These are phyloP conservation scores for Lasiosphaeriaceae sp. DNA, from an alignment of 495 filamentous ascomycete genomes.

Conservation along the genomic window DNA sequence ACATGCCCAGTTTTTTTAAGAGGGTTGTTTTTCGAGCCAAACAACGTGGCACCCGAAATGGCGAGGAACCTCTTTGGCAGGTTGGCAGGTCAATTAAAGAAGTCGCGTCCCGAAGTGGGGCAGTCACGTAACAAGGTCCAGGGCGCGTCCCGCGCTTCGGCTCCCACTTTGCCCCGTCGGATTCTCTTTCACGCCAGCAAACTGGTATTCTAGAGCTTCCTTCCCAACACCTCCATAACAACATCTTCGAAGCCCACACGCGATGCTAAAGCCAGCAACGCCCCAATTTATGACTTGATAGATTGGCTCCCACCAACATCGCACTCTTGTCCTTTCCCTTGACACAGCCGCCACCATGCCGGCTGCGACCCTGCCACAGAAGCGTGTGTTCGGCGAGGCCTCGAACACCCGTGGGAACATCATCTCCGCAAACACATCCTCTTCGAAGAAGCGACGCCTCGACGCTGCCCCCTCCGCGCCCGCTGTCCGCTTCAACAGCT, in stretches of 20 bases:
- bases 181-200: not conserved
- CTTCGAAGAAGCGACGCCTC: constrained; percentile 73
- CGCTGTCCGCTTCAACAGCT: constrained; percentile 51
- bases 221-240: not conserved
- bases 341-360: constrained; percentile 7
- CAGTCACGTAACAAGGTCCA: constrained; percentile 27
- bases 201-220: no score
- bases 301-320: not conserved
- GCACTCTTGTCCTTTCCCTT: not conserved
- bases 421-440: constrained; percentile 35
- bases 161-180: not conserved
- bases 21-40: no score
- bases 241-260: not conserved
- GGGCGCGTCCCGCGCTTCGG: constrained; percentile 21
- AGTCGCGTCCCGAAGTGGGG: constrained; percentile 29
- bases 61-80: not conserved
- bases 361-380: constrained; percentile 45
- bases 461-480: constrained; percentile 48
- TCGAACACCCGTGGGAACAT: constrained; percentile 46
- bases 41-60: not conserved
- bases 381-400: constrained; percentile 48
- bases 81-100: constrained; percentile 19
- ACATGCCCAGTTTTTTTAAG: no score
- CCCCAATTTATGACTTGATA: constrained; percentile 5
- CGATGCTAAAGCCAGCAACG: constrained; percentile 1